Evolutionary conservation across 2,329 filamentous ascomycete genomes (phyloP), one percentile per base, ranked within the genome.

Genomic region (Arthrobotrys pseudoclavata): DNA sequence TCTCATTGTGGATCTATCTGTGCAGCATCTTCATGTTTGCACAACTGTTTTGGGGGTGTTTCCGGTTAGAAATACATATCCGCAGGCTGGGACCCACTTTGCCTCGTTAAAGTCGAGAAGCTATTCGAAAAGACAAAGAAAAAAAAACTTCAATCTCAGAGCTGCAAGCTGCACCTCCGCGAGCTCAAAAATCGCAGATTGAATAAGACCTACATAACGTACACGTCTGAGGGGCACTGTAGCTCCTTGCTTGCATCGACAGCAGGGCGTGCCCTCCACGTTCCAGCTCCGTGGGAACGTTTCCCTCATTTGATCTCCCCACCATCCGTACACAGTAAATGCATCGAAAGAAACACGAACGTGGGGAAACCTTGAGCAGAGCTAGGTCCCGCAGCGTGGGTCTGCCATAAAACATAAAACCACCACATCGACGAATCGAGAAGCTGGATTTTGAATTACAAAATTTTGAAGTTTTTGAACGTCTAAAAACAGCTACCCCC

Each of bases 311-410:
- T 70, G 53, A 77, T 71, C 42, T 70, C 60, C 50, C 67, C 66
- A 71, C 74, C 48, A 77, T 52, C 52, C 67, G n/a, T 53, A 53
- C 50, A 31, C 9, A 61, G 45, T 31, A 71, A 42, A 62, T 74
- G 69, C 69, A 67, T 67, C 57, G 62, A 60, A 57, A 45, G 6
- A 45, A 45, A 42, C 26, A 74, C 20, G 62, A 71, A 77, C 74
- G 68, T 77, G 74, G 74, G 74, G 74, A 77, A 69, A 71, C 74
- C 74, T 77, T 71, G 74, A 77, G 67, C 34, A 42, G 50, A 53
- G 52, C 34, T 60, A 42, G 55, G 52, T 68, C 45, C 62, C 61
- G 67, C 67, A 71, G 64, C 67, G 67, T 77, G 74, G 67, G 53
- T 53, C 50, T 31, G 37, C 34, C 24, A 60, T 22, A 31, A 47